Evolutionary conservation across 2,329 filamentous ascomycete species (phyloP).

Genomic region (Apiospora pterosperma): DNA sequence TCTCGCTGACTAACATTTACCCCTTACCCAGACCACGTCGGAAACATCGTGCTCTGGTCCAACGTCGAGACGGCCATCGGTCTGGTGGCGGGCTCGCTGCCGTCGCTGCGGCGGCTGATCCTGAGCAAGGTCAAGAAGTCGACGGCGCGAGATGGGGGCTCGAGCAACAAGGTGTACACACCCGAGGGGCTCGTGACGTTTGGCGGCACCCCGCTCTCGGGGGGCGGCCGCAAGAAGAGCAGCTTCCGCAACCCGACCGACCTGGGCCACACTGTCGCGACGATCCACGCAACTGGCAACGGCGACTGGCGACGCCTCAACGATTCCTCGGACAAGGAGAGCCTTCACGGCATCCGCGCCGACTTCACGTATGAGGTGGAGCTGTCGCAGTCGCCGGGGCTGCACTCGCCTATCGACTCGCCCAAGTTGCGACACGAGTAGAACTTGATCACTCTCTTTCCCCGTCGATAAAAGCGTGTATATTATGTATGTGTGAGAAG

Average conservation of each 20-base stretch:
- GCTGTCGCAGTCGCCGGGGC: conserved; percentile 3
- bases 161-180: background rate
- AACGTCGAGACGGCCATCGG: conserved; percentile 18
- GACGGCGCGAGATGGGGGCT: background rate
- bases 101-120: conserved; percentile 13
- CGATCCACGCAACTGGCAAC: conserved; percentile 5
- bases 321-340: conserved; percentile 1
- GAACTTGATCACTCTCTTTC: background rate
- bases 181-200: background rate
- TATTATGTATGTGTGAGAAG: background rate
- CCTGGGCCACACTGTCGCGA: background rate
- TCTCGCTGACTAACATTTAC: background rate
- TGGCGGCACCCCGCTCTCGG: background rate
- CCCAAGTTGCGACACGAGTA: background rate
- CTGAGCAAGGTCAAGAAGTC: conserved; percentile 6
- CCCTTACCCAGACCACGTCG: conserved; percentile 16
- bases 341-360: conserved; percentile 8
- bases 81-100: conserved; percentile 13
- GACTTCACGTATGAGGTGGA: conserved; percentile 13
- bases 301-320: conserved; percentile 5
- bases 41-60: conserved; percentile 19
- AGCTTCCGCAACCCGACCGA: conserved; percentile 7
- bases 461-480: background rate
- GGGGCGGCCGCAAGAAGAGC: background rate
- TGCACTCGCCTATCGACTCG: background rate